A percentile compares a stretch with the other conserved stretches of the same genome.
Evolutionary conservation across 164 flowering plant genomes (phyloP).

Genomic region (Berberis thunbergii): DNA sequence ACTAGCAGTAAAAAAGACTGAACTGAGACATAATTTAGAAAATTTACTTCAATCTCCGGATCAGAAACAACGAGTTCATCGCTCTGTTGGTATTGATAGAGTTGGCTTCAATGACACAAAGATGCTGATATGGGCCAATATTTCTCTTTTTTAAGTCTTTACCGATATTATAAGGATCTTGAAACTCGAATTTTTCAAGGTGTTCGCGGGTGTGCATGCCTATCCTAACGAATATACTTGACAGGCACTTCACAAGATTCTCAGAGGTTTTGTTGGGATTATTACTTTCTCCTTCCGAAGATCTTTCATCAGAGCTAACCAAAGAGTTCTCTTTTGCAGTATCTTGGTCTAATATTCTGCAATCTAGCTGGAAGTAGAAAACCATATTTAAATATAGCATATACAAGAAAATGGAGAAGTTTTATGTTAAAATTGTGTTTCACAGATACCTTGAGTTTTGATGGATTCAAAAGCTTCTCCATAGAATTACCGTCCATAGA

Average conservation of each 20-base stretch:
- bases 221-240: conserved; percentile 55
- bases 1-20: background rate
- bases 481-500: conserved; percentile 17
- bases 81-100: conserved; percentile 39
- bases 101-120: conserved; percentile 35
- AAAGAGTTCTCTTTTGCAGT: conserved; percentile 23
- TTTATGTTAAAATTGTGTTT: background rate
- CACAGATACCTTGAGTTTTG: conserved; percentile 32
- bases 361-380: conserved; percentile 32
- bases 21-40: background rate
- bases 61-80: conserved; percentile 37
- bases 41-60: conserved; percentile 53
- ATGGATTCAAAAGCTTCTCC: conserved; percentile 32
- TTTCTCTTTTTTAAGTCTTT: conserved; percentile 47
- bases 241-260: conserved; percentile 47
- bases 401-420: background rate
- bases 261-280: conserved; percentile 56
- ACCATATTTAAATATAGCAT: conserved; percentile 1
- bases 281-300: conserved; percentile 18
- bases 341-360: conserved; percentile 25
- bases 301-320: conserved; percentile 12
- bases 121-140: conserved; percentile 63
- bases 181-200: conserved; percentile 18
- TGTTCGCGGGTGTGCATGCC: conserved; percentile 30
- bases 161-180: conserved; percentile 66